These are phyloP conservation scores for Colletotrichum sansevieriae DNA, from an alignment of 2,329 filamentous ascomycete species.

Conservation along the genomic window DNA sequence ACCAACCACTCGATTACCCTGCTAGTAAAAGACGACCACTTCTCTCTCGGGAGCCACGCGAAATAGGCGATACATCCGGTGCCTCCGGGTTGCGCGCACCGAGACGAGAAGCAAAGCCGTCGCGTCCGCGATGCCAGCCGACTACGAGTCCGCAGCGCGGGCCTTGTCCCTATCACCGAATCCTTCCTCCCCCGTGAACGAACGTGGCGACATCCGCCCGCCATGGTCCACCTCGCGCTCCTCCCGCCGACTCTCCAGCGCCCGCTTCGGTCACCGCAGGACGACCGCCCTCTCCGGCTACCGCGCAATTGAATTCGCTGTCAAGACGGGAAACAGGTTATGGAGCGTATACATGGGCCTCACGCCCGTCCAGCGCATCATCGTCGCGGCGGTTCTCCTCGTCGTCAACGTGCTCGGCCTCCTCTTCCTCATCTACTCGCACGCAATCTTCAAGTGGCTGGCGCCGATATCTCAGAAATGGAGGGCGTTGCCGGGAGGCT, in stretches of 20 bases:
- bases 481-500: conserved; percentile 80
- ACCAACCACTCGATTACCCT: background rate
- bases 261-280: conserved; percentile 50
- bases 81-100: conserved; percentile 21
- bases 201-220: conserved; percentile 59
- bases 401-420: conserved; percentile 69
- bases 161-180: conserved; percentile 60
- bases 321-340: conserved; percentile 59
- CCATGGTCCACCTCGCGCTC: conserved; percentile 51
- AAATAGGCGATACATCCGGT: conserved; percentile 19
- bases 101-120: background rate
- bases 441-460: conserved; percentile 82
- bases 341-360: conserved; percentile 67
- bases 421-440: conserved; percentile 81
- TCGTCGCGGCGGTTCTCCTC: conserved; percentile 65
- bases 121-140: conserved; percentile 60
- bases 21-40: background rate
- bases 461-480: conserved; percentile 81
- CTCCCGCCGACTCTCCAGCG: conserved; percentile 57
- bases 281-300: conserved; percentile 47
- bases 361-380: conserved; percentile 71
- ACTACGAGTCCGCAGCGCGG: conserved; percentile 64
- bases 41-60: conserved; percentile 21
- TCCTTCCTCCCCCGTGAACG: conserved; percentile 47
- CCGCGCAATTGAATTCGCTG: conserved; percentile 56